Base-by-base conservation (phyloP, 129 eudicot genomes). In the Deinandra increscens region DNA sequence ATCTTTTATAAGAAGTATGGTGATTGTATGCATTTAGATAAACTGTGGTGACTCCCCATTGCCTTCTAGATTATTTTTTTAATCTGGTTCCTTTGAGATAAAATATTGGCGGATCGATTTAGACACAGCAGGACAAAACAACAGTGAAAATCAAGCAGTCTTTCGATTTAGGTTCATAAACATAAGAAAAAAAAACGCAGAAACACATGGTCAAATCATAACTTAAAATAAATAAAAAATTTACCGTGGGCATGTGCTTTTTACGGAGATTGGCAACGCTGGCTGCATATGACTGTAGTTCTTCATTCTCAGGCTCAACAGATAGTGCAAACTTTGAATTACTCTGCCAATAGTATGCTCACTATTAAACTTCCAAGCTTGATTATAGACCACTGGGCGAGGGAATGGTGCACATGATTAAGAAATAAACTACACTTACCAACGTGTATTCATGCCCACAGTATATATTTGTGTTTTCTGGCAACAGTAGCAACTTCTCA, bases 361-460 rank as follows among this genome's bases (percentile, higher is more conserved):
- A 50, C 44, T 7, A 34, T 53, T 53, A 66, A 39, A 74, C 37
- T 39, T 65, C 17, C 58, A 53, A 31, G 70, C 65, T 68, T 80
- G 51, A 50, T 59, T 34, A 53, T 41, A 46, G 70, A 77, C 38
- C 50, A 64, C 22, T 60, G 6, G 53, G 31, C 29, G 17, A 44
- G 41, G 42, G 75, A 42, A 54, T 23, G 69, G 19, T 43, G 45
- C 66, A 70, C 44, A 17, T 49, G n/a, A 48, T 31, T 7, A 43
- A 58, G 9, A 8, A 55, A 43, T n/a, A n/a, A 62, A 80, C 18
- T 31, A 70, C 11, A 81, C 85, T 79, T 80, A 86, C 98, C 83
- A 88, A 73, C 29, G 98, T 92, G 79, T 86, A 92, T 62, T 92
- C 98, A 76, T 92, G 98, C 69, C 98, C 96, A 44, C 95, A 92